Base-by-base conservation (phyloP, 225 moss, liverwort and hornwort species). In the Sphagnum tenellum region DNA sequence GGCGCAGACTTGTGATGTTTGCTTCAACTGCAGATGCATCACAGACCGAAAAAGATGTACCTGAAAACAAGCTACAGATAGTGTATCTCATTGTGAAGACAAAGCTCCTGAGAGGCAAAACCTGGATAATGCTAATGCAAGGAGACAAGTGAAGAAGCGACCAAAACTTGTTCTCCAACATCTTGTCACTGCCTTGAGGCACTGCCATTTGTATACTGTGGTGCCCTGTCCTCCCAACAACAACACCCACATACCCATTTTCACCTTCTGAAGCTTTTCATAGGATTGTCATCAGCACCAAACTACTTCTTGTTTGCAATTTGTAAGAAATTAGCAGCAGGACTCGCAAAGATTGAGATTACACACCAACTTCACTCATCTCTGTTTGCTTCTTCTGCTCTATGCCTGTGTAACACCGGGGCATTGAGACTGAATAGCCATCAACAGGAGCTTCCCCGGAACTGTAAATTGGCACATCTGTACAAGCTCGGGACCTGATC, bases 71-170 rank as follows among this genome's bases (percentile, higher is more conserved):
- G 13, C 12, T 13, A 56, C 11, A 56, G 56, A 3, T 12, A 11
- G 5, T 56, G 11, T 2, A 11, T 56, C 8, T 11, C 56, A 56
- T 56, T 11, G 8, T 13, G 2, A 11, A 8, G 12, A 56, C 10
- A 5, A 56, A 9, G 11, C 2, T 2, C 11, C 5, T 44, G 9
- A 58, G 57, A 58, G 44, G 57, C 29, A 68, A 55, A 55, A 82
- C 76, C 69, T 79, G 64, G 14, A 58, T 10, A 55, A 66, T 65
- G n/a, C 68, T 69, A 46, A 63, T 29, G 61, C 74, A 61, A 46
- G 79, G 70, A 62, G 73, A 57, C 8, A 82, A 76, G 67, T 79
- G 78, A 55, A 82, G 66, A 5, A 82, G 69, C 13, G 79, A 71
- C 12, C 76, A 76, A 51, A 82, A 76, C 64, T 79, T 82, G 64